phyloP scores from a whole-genome alignment of 495 filamentous ascomycete genomes.

The Penicillium angulare region DNA sequence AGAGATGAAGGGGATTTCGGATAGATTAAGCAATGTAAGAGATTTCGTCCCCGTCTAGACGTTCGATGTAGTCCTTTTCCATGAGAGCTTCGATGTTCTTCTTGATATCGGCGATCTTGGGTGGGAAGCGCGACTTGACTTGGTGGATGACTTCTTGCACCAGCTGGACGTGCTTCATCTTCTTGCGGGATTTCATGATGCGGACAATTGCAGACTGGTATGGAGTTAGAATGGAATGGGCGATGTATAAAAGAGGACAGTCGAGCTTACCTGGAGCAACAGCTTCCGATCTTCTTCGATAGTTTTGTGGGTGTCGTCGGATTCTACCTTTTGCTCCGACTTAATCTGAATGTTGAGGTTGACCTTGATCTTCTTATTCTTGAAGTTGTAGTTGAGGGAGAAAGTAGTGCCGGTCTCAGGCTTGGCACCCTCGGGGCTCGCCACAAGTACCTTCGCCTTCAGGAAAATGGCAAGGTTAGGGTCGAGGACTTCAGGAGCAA shows the following conservation, averaged over 20 bases:
- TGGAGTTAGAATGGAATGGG: slow-evolving; percentile 9
- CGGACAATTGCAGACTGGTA: slow-evolving; percentile 91
- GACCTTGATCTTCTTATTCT: slow-evolving; percentile 94
- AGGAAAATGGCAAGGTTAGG: slow-evolving; percentile 78
- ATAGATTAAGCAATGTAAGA: slow-evolving; percentile 74
- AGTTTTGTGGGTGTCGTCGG: slow-evolving; percentile 97
- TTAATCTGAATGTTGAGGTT: slow-evolving; percentile 95
- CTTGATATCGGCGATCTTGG: slow-evolving; percentile 94
- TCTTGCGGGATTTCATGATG: slow-evolving; percentile 99
- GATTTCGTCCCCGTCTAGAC: slow-evolving; percentile 88
- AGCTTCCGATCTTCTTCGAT: slow-evolving; percentile 98
- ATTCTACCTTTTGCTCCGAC: slow-evolving; percentile 90
- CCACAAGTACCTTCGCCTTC: slow-evolving; percentile 83
- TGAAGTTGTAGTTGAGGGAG: slow-evolving; percentile 87
- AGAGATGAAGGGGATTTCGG: slow-evolving; percentile 1
- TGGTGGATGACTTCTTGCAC: slow-evolving; percentile 93
- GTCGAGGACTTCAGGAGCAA: slow-evolving; percentile 78
- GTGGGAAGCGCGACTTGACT: slow-evolving; percentile 90
- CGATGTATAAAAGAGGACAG: slow-evolving; percentile 6
- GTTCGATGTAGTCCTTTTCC: slow-evolving; percentile 98
- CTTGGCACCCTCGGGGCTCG: slow-evolving; percentile 69
- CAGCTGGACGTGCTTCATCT: slow-evolving; percentile 92
- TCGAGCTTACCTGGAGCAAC: slow-evolving; percentile 81
- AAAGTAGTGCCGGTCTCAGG: slow-evolving; percentile 73
- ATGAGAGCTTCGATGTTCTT: slow-evolving; percentile 98